A percentile compares a stretch with the other conserved stretches of the same genome.
phyloP scores from a whole-genome alignment of 192 early-diverging fungal genomes.

The Backusella parvicylindrica region DNA sequence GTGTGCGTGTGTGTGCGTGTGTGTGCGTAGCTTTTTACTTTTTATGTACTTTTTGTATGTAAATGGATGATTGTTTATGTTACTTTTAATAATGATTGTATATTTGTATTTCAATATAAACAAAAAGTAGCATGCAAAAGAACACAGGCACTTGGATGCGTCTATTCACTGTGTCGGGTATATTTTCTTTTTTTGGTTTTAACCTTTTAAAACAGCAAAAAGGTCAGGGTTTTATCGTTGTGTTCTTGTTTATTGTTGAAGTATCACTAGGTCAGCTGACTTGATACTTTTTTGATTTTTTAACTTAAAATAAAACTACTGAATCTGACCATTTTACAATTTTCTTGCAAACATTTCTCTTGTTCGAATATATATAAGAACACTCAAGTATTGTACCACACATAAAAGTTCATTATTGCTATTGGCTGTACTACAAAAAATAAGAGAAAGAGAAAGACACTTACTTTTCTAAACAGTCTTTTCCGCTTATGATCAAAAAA shows the following conservation, averaged over 20 bases:
- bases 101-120: not conserved
- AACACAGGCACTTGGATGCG: not conserved
- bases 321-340: not conserved
- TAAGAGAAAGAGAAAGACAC: not conserved
- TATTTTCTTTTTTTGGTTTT: not conserved
- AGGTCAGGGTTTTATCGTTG: conserved; percentile 1
- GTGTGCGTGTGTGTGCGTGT: not conserved
- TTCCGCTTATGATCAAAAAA: not conserved
- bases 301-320: not conserved
- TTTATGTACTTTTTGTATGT: not conserved
- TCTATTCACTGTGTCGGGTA: not conserved
- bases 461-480: not conserved
- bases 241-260: not conserved
- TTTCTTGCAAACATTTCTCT: not conserved
- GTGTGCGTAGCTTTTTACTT: not conserved
- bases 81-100: not conserved
- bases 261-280: not conserved
- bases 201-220: not conserved
- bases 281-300: not conserved
- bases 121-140: not conserved
- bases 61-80: not conserved
- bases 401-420: too few relatives aligned
- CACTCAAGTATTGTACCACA: not conserved
- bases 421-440: not conserved
- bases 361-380: not conserved